Percentiles rank a stretch among this genome's conserved stretches.
Evolutionary conservation across 257 asterid species (phyloP).

Genomic region (Fraxinus anomala): DNA sequence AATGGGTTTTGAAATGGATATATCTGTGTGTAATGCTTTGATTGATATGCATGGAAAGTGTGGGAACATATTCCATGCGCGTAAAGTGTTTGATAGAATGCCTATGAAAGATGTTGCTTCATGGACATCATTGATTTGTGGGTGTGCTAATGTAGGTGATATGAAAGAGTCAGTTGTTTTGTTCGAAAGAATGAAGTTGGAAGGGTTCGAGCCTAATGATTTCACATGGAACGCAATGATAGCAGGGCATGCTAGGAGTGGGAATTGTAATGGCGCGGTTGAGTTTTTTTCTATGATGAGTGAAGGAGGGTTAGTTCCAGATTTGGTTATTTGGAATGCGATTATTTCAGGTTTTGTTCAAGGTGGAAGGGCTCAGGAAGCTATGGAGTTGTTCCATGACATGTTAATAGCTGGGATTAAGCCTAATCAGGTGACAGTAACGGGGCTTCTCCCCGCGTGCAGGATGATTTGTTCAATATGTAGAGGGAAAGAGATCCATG

Average conservation of each 20-base stretch:
- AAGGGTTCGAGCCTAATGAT: conserved; percentile 52
- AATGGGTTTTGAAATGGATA: conserved; percentile 40
- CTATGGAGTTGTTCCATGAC: conserved; percentile 38
- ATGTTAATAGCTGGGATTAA: conserved; percentile 50
- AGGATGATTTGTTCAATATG: conserved; percentile 44
- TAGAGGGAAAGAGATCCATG: conserved; percentile 58
- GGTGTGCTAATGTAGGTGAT: conserved; percentile 46
- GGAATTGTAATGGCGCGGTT: conserved; percentile 53
- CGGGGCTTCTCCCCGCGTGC: conserved; percentile 58
- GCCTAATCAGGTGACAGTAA: conserved; percentile 63
- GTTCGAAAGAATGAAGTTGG: conserved; percentile 52
- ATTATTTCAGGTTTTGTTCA: conserved; percentile 64
- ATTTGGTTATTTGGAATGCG: conserved; percentile 66
- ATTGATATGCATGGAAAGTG: conserved; percentile 14
- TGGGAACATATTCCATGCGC: no score
- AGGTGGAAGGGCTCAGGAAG: conserved; percentile 44
- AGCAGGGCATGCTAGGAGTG: conserved; percentile 49
- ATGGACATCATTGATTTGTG: conserved; percentile 46
- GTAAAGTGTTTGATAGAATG: no score
- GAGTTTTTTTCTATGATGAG: conserved; percentile 45
- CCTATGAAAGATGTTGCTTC: no score
- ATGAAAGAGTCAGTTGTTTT: conserved; percentile 44
- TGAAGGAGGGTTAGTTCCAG: conserved; percentile 46
- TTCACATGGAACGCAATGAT: conserved; percentile 64
- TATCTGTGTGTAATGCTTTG: conserved; percentile 51